phyloP scores from a whole-genome alignment of 179 eudicot species.

The Beta lomatogona region DNA sequence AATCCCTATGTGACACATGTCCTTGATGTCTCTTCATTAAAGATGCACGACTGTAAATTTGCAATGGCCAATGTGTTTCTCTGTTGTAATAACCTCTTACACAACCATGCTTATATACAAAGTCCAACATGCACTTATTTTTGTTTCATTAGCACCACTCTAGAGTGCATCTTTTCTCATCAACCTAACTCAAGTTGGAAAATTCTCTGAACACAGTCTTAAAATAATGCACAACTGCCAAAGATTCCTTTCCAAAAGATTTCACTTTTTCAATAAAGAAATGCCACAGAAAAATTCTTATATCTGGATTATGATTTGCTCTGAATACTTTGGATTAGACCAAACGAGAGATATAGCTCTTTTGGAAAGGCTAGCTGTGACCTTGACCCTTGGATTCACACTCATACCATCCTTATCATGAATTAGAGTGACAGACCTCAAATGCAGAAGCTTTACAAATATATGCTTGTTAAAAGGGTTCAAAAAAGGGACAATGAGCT shows the following conservation, averaged over 20 bases:
- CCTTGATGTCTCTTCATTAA: background rate
- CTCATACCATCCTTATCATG: background rate
- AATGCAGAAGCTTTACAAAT: background rate
- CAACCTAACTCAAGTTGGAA: background rate
- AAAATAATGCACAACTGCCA: background rate
- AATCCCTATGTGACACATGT: background rate
- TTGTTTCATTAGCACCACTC: too few relatives aligned
- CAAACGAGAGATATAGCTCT: background rate
- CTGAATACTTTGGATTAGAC: background rate
- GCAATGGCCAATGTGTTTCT: too few relatives aligned
- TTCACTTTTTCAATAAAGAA: background rate
- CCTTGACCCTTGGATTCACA: background rate
- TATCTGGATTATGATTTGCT: background rate
- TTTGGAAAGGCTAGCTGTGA: background rate
- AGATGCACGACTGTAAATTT: too few relatives aligned
- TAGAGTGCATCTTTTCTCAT: too few relatives aligned
- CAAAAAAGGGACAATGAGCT: background rate
- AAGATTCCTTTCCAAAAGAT: background rate
- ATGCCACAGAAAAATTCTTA: background rate
- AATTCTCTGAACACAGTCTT: background rate
- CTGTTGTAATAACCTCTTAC: too few relatives aligned
- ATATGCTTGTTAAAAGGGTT: conserved; percentile 1
- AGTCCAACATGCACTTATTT: too few relatives aligned
- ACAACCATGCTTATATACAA: too few relatives aligned
- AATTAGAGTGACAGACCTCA: background rate